phyloP scores from a whole-genome alignment of 495 filamentous ascomycete species.

The Aspergillus sclerotiicarbonarius region DNA sequence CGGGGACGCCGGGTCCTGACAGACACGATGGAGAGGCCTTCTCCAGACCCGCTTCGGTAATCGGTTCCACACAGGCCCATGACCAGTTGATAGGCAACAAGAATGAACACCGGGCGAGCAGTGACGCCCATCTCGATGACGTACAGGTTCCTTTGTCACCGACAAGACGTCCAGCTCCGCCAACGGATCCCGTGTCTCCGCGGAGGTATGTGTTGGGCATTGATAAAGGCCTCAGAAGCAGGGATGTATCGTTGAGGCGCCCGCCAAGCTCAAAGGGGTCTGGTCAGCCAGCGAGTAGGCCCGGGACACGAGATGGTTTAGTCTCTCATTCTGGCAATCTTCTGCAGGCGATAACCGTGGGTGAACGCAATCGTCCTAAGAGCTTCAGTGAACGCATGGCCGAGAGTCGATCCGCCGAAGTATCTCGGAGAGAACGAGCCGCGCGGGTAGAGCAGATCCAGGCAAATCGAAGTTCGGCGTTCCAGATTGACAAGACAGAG shows the following conservation, averaged over 20 bases:
- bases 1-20: conserved; percentile 24
- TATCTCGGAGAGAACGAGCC: conserved; percentile 44
- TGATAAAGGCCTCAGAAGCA: conserved; percentile 79
- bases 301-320: conserved; percentile 28
- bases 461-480: conserved; percentile 66
- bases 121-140: conserved; percentile 25
- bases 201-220: conserved; percentile 80
- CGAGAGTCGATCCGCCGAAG: conserved; percentile 54
- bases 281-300: conserved; percentile 33
- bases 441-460: conserved; percentile 54
- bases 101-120: conserved; percentile 24
- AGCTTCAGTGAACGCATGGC: conserved; percentile 88
- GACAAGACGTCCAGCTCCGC: conserved; percentile 47
- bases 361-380: conserved; percentile 39
- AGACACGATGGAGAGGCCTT: conserved; percentile 23
- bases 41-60: conserved; percentile 25
- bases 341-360: conserved; percentile 12
- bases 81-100: conserved; percentile 15
- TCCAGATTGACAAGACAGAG: conserved; percentile 64
- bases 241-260: conserved; percentile 80
- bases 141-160: conserved; percentile 86
- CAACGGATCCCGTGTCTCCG: conserved; percentile 66
- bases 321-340: conserved; percentile 24
- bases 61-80: conserved; percentile 23
- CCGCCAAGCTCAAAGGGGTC: conserved; percentile 47